Base-by-base conservation (phyloP, 495 filamentous ascomycete species). In the Talaromyces nanjingensis region DNA sequence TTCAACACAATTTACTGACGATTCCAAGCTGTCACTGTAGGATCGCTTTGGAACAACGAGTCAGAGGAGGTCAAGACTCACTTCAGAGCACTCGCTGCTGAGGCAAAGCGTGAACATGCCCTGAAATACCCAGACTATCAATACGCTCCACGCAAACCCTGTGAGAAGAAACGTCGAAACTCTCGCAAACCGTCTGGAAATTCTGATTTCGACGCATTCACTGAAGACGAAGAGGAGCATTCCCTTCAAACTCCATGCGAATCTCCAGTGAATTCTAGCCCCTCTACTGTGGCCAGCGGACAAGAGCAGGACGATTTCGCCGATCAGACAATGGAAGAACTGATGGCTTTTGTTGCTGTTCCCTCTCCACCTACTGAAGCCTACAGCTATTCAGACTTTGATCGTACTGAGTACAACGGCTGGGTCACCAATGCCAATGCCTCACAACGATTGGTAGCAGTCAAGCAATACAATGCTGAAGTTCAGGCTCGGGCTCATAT, bases 111-210 rank as follows among this genome's bases (percentile, higher is more conserved):
- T 9, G 69, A 74, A 62, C 81, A 84, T 62, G 63, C 69, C 18
- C 59, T 68, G n/a, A 68, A 74, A 8, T 70, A 82, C 63, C 82
- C 81, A 8, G 73, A 75, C 18, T 85, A 83, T 62, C 75, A 80
- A 33, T 83, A 79, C 63, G 69, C 72, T 31, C 82, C 82, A 33
- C 77, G 82, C 45, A 80, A 78, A 64, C 74, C 80, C 9, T 75
- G 72, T 20, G 74, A 82, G 62, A 81, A 74, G 53, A 81, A 80
- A 67, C 73, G 76, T 34, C 77, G 80, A 20, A 53, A 53, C 47
- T 49, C 47, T 22, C 16, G 47, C 8, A 20, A n/a, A 8, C 12
- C 47, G 5, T 8, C 47, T 53, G 22, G 7, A 22, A 53, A 53
- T n/a, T 20, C 7, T 12, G 47, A 53, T 20, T 53, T 9, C 47